phyloP scores from a whole-genome alignment of 148 eudicot species.

The Polygonum aviculare region DNA sequence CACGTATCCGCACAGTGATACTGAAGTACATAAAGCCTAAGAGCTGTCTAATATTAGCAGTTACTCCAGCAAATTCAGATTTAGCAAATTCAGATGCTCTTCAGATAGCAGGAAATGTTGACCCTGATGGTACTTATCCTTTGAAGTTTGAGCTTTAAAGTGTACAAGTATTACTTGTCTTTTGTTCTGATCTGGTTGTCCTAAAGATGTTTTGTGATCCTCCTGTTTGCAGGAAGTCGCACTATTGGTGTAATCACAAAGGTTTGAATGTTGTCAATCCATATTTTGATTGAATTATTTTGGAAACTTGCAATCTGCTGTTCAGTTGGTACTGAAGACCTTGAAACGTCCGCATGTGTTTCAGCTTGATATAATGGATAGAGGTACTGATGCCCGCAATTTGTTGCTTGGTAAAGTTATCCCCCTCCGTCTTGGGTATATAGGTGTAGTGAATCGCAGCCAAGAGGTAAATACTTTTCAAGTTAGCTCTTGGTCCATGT shows the following conservation, averaged over 20 bases:
- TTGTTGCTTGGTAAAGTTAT: constrained; percentile 84
- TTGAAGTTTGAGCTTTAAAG: neutral
- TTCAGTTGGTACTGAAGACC: neutral
- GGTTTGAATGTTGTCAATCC: constrained; percentile 32
- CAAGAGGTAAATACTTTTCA: constrained; percentile 56
- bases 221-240: constrained; percentile 60
- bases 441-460: constrained; percentile 88
- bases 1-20: constrained; percentile 58
- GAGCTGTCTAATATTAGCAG: constrained; percentile 72
- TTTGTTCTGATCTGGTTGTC: neutral
- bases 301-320: neutral
- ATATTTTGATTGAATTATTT: neutral
- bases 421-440: constrained; percentile 84
- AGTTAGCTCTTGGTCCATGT: neutral
- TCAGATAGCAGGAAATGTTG: constrained; percentile 83
- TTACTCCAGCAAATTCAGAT: constrained; percentile 88
- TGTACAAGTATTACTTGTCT: neutral
- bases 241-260: constrained; percentile 93
- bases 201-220: constrained; percentile 18
- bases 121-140: constrained; percentile 63
- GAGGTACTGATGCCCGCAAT: constrained; percentile 88
- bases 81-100: constrained; percentile 93
- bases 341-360: constrained; percentile 18
- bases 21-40: constrained; percentile 39
- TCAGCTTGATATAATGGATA: constrained; percentile 92